Evolutionary conservation across 1,139 yeast genomes (phyloP).

Genomic region (Eremothecium cymbalariae): DNA sequence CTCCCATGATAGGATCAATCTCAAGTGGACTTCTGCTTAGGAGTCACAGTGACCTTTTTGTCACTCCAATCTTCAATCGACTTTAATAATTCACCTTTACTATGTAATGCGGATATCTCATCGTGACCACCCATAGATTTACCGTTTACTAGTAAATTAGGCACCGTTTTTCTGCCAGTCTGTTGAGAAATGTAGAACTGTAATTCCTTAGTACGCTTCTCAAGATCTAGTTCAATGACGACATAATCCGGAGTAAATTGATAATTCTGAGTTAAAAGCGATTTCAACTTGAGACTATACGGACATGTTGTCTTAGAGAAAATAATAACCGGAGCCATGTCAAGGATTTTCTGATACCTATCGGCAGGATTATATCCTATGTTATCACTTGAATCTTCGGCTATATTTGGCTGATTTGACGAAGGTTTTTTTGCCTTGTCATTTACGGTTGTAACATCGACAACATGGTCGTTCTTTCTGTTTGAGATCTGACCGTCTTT

Average conservation of each 20-base stretch:
- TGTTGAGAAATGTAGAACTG: conserved; percentile 50
- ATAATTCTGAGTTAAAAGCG: conserved; percentile 54
- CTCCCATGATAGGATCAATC: too few relatives aligned
- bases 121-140: conserved; percentile 71
- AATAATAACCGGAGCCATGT: conserved; percentile 60
- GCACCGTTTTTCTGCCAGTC: conserved; percentile 63
- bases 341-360: conserved; percentile 51
- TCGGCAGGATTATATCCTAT: conserved; percentile 49
- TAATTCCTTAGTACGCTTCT: conserved; percentile 54
- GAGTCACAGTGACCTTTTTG: too few relatives aligned
- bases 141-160: conserved; percentile 58
- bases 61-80: conserved; percentile 21
- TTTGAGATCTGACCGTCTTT: too few relatives aligned
- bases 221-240: conserved; percentile 76
- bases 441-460: too few relatives aligned
- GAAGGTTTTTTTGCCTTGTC: too few relatives aligned
- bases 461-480: too few relatives aligned
- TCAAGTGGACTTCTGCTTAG: too few relatives aligned
- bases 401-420: too few relatives aligned
- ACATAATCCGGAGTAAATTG: conserved; percentile 62
- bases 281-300: conserved; percentile 62
- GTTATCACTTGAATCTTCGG: too few relatives aligned
- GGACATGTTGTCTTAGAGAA: conserved; percentile 73
- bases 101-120: conserved; percentile 61
- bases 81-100: conserved; percentile 14